These are phyloP conservation scores for Hibiscus trionum DNA, from an alignment of 345 rosid species.

Conservation along the genomic window DNA sequence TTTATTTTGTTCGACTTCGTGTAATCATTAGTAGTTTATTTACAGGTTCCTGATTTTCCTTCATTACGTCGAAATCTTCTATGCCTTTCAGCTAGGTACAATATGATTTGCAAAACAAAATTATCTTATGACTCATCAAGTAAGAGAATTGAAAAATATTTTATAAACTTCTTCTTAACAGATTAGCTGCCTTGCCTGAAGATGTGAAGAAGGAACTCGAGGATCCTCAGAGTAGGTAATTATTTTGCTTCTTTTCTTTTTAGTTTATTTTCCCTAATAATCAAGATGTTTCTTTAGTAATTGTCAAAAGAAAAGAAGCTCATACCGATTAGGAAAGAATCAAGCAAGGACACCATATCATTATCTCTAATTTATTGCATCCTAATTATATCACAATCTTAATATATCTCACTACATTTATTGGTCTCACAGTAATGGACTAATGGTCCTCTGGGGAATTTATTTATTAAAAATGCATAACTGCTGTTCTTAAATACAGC, in stretches of 20 bases:
- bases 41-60: conserved; percentile 79
- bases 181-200: conserved; percentile 74
- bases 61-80: conserved; percentile 66
- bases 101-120: conserved; percentile 16
- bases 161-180: conserved; percentile 19
- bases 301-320: not conserved
- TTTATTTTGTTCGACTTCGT: conserved; percentile 6
- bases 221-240: conserved; percentile 76
- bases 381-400: not conserved
- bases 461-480: not conserved
- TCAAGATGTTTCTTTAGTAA: not conserved
- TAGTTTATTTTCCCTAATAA: not conserved
- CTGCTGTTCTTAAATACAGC: not conserved
- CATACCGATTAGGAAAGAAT: not conserved
- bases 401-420: not conserved
- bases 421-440: not conserved
- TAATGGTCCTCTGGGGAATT: not conserved
- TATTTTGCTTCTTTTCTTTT: not conserved
- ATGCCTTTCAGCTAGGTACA: conserved; percentile 62
- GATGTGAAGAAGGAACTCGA: conserved; percentile 77
- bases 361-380: not conserved
- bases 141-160: not conserved
- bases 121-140: not conserved
- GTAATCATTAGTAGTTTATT: conserved; percentile 1
- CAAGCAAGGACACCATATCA: not conserved